Base-by-base conservation (phyloP, 176 grass and related monocot genomes). In the Saccharum spontaneum region DNA sequence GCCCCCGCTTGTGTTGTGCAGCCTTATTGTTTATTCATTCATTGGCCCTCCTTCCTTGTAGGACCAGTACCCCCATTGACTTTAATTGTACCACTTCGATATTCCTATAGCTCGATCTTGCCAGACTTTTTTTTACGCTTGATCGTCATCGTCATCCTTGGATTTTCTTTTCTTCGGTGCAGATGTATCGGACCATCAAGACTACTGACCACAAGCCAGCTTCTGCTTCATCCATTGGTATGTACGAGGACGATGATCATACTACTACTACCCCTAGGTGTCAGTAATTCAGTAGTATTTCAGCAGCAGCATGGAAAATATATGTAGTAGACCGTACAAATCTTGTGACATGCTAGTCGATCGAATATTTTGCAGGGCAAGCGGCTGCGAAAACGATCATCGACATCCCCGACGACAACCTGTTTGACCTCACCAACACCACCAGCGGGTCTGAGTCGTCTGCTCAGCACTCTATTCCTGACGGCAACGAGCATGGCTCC, bases 111-210 rank as follows among this genome's bases (percentile, higher is more conserved):
- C 30, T 30, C 18, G 10, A 59, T 46, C 17, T 33, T 48, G 39
- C 72, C 43, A 23, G 9, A 13, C 7, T 38, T 48, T 10, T 10
- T 40, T 73, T 48, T 18, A 2, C 39, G 10, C 72, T 7, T 41
- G 20, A 66, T 71, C 38, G 3, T 39, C 30, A 23, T 37, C 39
- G 9, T 61, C n/a, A 24, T 24, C 57, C 22, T 61, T 61, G 57
- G 22, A 61, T 61, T 61, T 86, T 14, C 46, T 55, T 14, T 79
- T 63, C 3, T 46, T 77, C 26, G 24, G 0, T 85, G 85, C 91
- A 98, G 95, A 98, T 98, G 95, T 98, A 98, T 68, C 76, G 95
- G 77, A 98, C 95, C 62, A 93, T 98, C 86, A 98, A 95, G 83
- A 98, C 91, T 30, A 92, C 91, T 73, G 95, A 98, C 78, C 92